A percentile compares a stretch with the other conserved stretches of the same genome.
Evolutionary conservation across 1,284 basidiomycete species (phyloP).

Genomic region (Exobasidium cylindrosporum): DNA sequence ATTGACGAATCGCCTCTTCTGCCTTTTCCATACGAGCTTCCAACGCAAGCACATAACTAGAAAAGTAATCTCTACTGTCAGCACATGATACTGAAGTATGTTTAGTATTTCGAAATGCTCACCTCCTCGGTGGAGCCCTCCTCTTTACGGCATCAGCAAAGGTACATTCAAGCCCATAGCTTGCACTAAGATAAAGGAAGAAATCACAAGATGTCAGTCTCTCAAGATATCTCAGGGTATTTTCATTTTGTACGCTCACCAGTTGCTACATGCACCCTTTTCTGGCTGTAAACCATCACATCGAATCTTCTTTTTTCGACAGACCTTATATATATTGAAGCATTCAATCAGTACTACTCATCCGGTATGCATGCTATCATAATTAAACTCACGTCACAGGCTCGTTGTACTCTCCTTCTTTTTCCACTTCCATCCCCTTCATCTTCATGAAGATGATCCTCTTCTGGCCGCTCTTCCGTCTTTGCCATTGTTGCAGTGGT

Average conservation of each 20-base stretch:
- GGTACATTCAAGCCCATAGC: slow-evolving; percentile 44
- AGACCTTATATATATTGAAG: neutral
- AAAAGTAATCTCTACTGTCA: neutral
- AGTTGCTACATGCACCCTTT: slow-evolving; percentile 39
- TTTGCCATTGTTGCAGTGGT: too few species aligned
- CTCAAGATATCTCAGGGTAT: neutral
- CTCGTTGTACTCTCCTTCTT: slow-evolving; percentile 38
- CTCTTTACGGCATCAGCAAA: slow-evolving; percentile 42
- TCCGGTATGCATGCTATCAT: too few species aligned
- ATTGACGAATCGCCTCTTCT: slow-evolving; percentile 31
- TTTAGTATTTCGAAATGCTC: neutral
- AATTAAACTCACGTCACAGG: slow-evolving; percentile 26
- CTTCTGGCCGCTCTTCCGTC: neutral
- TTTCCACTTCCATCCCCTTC: slow-evolving; percentile 37
- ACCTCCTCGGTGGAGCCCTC: slow-evolving; percentile 23
- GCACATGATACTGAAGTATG: neutral
- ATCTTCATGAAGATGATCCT: slow-evolving; percentile 23
- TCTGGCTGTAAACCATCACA: slow-evolving; percentile 45
- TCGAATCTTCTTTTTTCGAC: slow-evolving; percentile 48
- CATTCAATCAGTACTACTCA: slow-evolving; percentile 19
- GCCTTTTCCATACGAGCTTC: slow-evolving; percentile 45
- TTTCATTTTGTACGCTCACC: neutral
- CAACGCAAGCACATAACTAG: slow-evolving; percentile 46
- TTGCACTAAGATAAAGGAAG: slow-evolving; percentile 20
- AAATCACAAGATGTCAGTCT: neutral